phyloP scores from a whole-genome alignment of 2,329 filamentous ascomycete genomes.

The Curvularia hawaiiensis region DNA sequence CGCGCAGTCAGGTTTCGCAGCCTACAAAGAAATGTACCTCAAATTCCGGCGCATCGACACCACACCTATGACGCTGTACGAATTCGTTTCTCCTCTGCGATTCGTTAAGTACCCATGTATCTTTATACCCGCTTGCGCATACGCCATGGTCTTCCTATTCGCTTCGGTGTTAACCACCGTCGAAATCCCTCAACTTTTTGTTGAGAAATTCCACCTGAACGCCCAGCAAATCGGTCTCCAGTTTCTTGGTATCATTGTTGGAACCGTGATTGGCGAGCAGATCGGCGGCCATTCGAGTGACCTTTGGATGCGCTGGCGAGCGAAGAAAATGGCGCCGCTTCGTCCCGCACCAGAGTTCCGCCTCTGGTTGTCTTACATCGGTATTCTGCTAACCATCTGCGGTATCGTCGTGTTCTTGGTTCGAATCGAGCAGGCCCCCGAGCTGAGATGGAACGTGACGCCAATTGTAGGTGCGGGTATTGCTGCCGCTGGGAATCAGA shows the following conservation, averaged over 20 bases:
- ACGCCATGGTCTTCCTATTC: slow-evolving; percentile 64
- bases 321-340: slow-evolving; percentile 39
- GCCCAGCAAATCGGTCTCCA: slow-evolving; percentile 64
- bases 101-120: slow-evolving; percentile 56
- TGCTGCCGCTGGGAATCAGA: slow-evolving; percentile 61
- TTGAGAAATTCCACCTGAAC: slow-evolving; percentile 61
- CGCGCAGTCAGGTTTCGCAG: slow-evolving; percentile 31
- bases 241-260: slow-evolving; percentile 62
- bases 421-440: slow-evolving; percentile 52
- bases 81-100: slow-evolving; percentile 59
- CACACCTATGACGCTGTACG: slow-evolving; percentile 53
- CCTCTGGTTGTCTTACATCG: slow-evolving; percentile 63
- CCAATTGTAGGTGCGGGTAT: slow-evolving; percentile 60
- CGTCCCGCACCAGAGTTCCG: slow-evolving; percentile 61
- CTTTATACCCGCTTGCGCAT: slow-evolving; percentile 57
- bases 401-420: slow-evolving; percentile 62
- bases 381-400: slow-evolving; percentile 56
- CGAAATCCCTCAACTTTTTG: slow-evolving; percentile 65
- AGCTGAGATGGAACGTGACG: slow-evolving; percentile 60
- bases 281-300: slow-evolving; percentile 61
- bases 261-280: slow-evolving; percentile 63
- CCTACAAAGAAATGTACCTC: slow-evolving; percentile 53
- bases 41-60: slow-evolving; percentile 59
- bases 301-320: slow-evolving; percentile 56
- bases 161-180: slow-evolving; percentile 60